Evolutionary conservation across 1,284 basidiomycete species (phyloP), one percentile per base, ranked within the genome.

Genomic region (Sanghuangporus weigelae): DNA sequence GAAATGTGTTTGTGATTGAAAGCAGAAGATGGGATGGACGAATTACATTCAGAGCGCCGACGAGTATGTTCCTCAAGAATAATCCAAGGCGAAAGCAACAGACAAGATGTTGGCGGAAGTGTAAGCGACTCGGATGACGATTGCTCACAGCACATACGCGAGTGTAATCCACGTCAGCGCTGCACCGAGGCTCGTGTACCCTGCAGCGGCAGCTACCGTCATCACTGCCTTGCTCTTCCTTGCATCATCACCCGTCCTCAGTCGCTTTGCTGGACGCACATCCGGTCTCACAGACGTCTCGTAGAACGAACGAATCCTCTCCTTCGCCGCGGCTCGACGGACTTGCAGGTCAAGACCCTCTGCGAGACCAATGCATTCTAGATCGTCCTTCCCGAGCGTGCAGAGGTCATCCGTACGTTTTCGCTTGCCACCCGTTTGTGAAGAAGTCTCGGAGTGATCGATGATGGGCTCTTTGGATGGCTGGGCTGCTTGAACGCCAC

Each of bases 181-280:
- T 19, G 59, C 59, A 26, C 63, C 63, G 23, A 64, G 63, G 8
- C 51, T 31, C n/a, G 63, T 64, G 26, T 61, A 64, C 14, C 63
- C 63, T 7, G 63, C 63, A 19, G 59, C 59, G 12, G 59, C 26
- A 7, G 59, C 63, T 2, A 64, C 54, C 16, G 44, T 57, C 53
- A 51, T 42, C 44, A 35, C 44, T 38, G 14, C 40, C 59, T 21
- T n/a, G 8, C 19, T 59, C 26, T 38, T 19, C 26, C 26, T 31
- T n/a, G 16, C 16, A n/a, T 14, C 21, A n/a, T 35, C 12, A 23
- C 49, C 46, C 19, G 55, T 57, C 21, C 63, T 53, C 6, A 54
- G 44, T 12, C 63, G 63, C 42, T 64, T 64, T 46, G 55, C 55
- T 19, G 63, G 63, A n/a, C 58, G 50, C 12, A 48, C 51, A 12